Base-by-base conservation (phyloP, 2,329 filamentous ascomycete genomes). In the Colletotrichum sp. region DNA sequence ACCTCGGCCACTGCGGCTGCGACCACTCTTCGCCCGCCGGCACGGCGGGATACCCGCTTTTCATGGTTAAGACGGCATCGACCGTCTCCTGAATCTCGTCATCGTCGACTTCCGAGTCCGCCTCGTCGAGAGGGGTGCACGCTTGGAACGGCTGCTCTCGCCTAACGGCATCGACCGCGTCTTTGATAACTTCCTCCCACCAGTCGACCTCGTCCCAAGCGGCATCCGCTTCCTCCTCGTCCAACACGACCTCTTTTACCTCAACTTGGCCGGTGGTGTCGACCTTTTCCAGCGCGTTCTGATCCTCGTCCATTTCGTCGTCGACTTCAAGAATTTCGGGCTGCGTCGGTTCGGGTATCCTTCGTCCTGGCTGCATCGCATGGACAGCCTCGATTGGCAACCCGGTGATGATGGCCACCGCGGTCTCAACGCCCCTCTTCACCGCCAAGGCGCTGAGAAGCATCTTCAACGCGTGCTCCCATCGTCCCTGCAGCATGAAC, bases 391-490 rank as follows among this genome's bases (percentile, higher is more conserved):
- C 70, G 2, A 74, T 69, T 3, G 72, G 58, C 51, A 73, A 24
- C 7, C 72, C 70, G 1, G 58, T 54, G 36, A 74, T 74, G 34
- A 72, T 72, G 5, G 70, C 55, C 6, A 72, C 70, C 2, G 69
- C 72, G 34, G 69, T 64, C 51, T 68, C 63, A 31, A 69, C 43
- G 5, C 73, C 73, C 24, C 64, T 64, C 36, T 59, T 73, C 21
- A 69, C 68, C n/a, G 70, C 66, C 12, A 73, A 68, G 24, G 74
- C 70, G 47, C 75, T 66, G 31, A 75, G 61, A 2, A 76, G 66
- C 62, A 76, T 33, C 51, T 72, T 75, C 18, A 75, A n/a, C 11
- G 74, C 74, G 13, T 76, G 57, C 3, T 74, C 74, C 74, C 74
- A 75, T 8, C 72, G 58, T 0, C 74, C 67, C 8, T 73, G 75